Base-by-base conservation (phyloP, 768 basidiomycete genomes). In the Suillus bovinus region DNA sequence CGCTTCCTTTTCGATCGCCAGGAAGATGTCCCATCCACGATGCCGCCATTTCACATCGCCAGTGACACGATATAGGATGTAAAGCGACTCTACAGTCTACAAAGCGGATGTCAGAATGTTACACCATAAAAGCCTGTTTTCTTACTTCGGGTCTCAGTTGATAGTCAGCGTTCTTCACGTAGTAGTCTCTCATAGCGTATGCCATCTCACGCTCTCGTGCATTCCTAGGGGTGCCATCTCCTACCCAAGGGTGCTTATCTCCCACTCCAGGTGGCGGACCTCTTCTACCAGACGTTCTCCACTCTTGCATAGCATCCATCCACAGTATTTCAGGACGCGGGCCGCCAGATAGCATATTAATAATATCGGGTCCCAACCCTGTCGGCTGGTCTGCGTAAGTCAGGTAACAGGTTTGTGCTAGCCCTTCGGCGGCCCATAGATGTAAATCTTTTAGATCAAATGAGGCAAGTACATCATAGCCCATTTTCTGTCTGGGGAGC, bases 1-100 rank as follows among this genome's bases (percentile, higher is more conserved):
- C 17, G 87, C 79, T 64, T 86, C 78, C 34, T 76, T 78, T 71
- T 88, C 82, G 27, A 93, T 81, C 6, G 88, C 84, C 64, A 87
- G 76, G 67, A 89, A 93, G 41, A 92, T 84, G 34, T 70, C 72
- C 89, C 90, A 91, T 2, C 87, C 90, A 57, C 85, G 82, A 50
- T 85, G 80, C 65, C 91, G 81, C 91, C 91, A 93, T 61, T 79
- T 81, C 34, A 70, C 69, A 67, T 93, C 82, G 0, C 87, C 84
- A 2, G 91, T 93, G 9, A 82, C 80, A 50, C 83, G 83, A 86
- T 87, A 93, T 61, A 93, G 71, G 20, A 91, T 67, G 70, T 86
- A 91, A 60, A 93, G 71, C 11, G 86, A 88, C 70, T 93, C 91
- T 5, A 93, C 67, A 8, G 91, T 85, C 90, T 93, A 67, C 10